Evolutionary conservation across 2,329 filamentous ascomycete genomes (phyloP), one percentile per base, ranked within the genome.

Genomic region (Chaetomiaceae sp.): DNA sequence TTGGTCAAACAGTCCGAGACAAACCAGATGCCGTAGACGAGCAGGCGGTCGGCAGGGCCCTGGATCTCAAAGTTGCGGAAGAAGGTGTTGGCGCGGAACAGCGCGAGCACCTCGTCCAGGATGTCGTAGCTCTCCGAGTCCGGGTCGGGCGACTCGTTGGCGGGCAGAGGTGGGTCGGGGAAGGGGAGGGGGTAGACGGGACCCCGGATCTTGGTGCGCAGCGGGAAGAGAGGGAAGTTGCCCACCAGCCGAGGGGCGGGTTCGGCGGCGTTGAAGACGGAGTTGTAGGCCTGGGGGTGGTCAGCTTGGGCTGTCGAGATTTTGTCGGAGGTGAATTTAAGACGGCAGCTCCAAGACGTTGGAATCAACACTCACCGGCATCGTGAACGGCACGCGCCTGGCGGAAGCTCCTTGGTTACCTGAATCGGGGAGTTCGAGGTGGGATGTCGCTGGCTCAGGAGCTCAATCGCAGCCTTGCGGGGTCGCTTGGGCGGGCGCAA

Each of bases 11-110:
- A 91, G 72, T 97, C 91, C 73, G 87, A 92, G 66, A 97, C 81
- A 73, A 92, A 97, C 68, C 95, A 81, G 70, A 96, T 99, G 59
- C 92, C 92, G 75, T 99, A 99, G 67, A 97, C 91, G 62, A 99
- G 80, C 66, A 97, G 84, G 37, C 94, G 83, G 74, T 99, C 94
- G 54, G 94, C 92, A 23, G 90, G 88, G 14, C 94, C 94, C 74
- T 96, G 92, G 76, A 97, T 95, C 79, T 97, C 94, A 66, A 99
- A 99, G 80, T 97, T 99, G 66, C 94, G 88, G 81, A 97, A 99
- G 74, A 99, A 92, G 56, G 92, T 96, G 78, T 99, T 97, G 65
- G 94, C 92, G 61, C 94, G 89, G 81, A 97, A 99, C 46, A 97
- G 82, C 12, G 86, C 81, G 51, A 99, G 81, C 47, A 95, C 85